Conservation (phyloP, 2,329 filamentous ascomycete genomes). For the Aspergillus luchuensis region DNA sequence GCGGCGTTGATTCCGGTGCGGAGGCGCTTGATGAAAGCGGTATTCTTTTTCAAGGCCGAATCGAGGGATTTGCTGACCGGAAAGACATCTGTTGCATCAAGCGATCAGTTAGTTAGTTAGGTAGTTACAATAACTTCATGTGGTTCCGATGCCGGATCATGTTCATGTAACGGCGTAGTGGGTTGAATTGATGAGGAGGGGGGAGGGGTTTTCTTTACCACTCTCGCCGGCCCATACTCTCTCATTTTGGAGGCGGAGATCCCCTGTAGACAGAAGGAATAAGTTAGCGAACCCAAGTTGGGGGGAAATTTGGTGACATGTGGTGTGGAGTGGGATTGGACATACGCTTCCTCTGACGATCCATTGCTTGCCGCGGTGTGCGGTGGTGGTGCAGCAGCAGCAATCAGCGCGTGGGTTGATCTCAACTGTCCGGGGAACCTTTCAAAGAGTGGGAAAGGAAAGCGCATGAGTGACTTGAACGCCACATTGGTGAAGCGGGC, state of each 20-base stretch:
- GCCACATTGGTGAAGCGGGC: slow-evolving; percentile 39
- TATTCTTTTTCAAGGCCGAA: slow-evolving; percentile 96
- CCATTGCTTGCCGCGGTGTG: slow-evolving; percentile 42
- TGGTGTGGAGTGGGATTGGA: background rate
- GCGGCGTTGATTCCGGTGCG: slow-evolving; percentile 83
- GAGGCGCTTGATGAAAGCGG: slow-evolving; percentile 93
- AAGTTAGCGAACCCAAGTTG: background rate
- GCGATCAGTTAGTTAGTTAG: slow-evolving; percentile 21
- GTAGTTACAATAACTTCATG: no score
- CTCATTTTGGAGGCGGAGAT: slow-evolving; percentile 85
- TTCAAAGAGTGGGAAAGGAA: slow-evolving; percentile 40
- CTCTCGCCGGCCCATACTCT: slow-evolving; percentile 86
- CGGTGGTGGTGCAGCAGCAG: slow-evolving; percentile 13
- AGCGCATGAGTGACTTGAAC: slow-evolving; percentile 38
- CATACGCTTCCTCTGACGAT: slow-evolving; percentile 54
- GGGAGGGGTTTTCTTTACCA: slow-evolving; percentile 55
- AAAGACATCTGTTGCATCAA: slow-evolving; percentile 66
- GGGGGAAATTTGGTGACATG: background rate
- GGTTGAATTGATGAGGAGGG: background rate
- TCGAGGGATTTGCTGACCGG: slow-evolving; percentile 78
- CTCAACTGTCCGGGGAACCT: slow-evolving; percentile 39
- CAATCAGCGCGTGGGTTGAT: slow-evolving; percentile 20
- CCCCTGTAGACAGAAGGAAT: slow-evolving; percentile 58
- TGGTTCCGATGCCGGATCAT: slow-evolving; percentile 15
- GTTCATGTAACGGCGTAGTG: background rate